Conservation (phyloP, 768 basidiomycete species). For the Boletus rubescentipes region DNA sequence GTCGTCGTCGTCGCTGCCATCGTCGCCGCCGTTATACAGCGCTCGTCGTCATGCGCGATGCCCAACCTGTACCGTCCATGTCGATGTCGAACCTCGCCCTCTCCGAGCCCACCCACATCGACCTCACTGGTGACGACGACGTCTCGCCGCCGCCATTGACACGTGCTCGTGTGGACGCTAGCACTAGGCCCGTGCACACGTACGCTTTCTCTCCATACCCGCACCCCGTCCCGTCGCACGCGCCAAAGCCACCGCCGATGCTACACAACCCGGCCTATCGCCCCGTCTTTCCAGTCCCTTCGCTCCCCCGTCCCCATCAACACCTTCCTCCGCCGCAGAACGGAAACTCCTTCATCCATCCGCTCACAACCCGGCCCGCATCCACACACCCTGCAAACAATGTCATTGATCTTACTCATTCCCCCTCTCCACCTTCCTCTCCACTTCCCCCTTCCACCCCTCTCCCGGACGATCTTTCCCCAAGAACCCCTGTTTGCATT, state of each 20-base stretch:
- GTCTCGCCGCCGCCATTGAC: constrained; percentile 30
- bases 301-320: constrained; percentile 24
- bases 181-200: constrained; percentile 40
- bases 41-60: constrained; percentile 28
- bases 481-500: constrained; percentile 85
- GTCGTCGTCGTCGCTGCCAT: background rate
- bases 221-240: constrained; percentile 23
- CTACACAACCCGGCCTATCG: constrained; percentile 38
- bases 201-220: constrained; percentile 25
- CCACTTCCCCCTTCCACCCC: constrained; percentile 27
- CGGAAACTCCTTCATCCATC: constrained; percentile 23
- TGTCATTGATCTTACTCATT: constrained; percentile 74
- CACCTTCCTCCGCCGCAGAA: constrained; percentile 25
- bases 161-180: constrained; percentile 37
- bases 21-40: background rate
- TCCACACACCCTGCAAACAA: constrained; percentile 41
- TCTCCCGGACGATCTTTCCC: constrained; percentile 61
- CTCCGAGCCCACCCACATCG: constrained; percentile 56
- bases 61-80: constrained; percentile 29
- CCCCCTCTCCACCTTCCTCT: constrained; percentile 52
- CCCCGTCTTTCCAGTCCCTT: constrained; percentile 51
- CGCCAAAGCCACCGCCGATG: constrained; percentile 26
- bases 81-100: constrained; percentile 37
- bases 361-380: constrained; percentile 17
- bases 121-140: constrained; percentile 72